phyloP scores from a whole-genome alignment of 202 grass and related monocot genomes.

The Panicum virgatum region DNA sequence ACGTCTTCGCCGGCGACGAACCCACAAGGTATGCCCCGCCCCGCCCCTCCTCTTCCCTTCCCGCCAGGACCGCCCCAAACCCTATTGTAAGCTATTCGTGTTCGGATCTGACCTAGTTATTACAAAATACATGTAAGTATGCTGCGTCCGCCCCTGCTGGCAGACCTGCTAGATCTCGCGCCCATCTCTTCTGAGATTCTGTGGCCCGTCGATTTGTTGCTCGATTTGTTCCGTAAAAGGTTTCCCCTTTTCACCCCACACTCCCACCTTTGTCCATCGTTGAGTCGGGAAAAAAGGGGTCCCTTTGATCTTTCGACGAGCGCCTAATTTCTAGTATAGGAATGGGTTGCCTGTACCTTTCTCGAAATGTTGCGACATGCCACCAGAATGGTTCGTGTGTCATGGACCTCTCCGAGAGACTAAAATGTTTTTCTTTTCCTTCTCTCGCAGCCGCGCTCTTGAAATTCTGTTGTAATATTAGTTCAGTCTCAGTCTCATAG shows the following conservation, averaged over 20 bases:
- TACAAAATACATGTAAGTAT: not conserved
- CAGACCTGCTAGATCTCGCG: conserved; percentile 35
- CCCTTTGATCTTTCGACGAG: not conserved
- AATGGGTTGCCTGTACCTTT: not conserved
- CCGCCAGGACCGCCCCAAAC: not conserved
- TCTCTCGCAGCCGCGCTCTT: not conserved
- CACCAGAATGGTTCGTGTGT: not conserved
- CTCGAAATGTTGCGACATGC: conserved; percentile 34
- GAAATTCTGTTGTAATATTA: not conserved
- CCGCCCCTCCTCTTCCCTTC: not conserved
- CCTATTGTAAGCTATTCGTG: not conserved
- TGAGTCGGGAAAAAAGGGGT: not conserved
- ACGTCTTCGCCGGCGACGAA: not conserved
- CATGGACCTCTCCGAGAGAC: not conserved
- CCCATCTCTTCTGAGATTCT: not conserved
- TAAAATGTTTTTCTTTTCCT: not conserved
- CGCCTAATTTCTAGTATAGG: not conserved
- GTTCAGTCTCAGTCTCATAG: not conserved
- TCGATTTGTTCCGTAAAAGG: not conserved
- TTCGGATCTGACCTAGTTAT: not conserved
- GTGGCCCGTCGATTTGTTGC: not conserved
- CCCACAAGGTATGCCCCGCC: not conserved
- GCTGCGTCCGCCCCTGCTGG: not conserved
- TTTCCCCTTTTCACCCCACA: not conserved
- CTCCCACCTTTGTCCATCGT: not conserved